Evolutionary conservation across 306 rosid species (phyloP).

Genomic region (Pterocarpus macrocarpus): DNA sequence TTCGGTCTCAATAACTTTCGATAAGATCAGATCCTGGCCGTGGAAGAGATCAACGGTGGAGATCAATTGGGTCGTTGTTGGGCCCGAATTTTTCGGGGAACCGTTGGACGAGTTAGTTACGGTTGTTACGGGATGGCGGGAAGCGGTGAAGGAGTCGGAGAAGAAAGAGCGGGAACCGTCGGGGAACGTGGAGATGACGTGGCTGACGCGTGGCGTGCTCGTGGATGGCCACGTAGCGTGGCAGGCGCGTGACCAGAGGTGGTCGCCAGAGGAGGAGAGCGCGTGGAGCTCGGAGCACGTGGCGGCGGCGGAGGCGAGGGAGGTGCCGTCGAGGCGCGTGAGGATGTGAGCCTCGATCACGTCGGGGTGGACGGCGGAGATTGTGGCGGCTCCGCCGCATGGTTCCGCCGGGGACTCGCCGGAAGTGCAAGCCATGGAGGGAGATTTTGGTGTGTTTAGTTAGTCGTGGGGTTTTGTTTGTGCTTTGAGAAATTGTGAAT

Average conservation of each 20-base stretch:
- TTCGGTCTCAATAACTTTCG: conserved; percentile 74
- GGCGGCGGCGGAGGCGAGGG: conserved; percentile 66
- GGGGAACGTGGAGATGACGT: conserved; percentile 62
- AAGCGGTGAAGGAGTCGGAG: conserved; percentile 63
- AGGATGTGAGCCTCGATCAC: conserved; percentile 71
- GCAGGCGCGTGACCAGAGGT: conserved; percentile 72
- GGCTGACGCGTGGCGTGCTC: conserved; percentile 53
- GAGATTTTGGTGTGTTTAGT: not conserved
- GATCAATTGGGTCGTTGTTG: conserved; percentile 48
- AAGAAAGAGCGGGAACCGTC: conserved; percentile 70
- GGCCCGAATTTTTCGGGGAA: not conserved
- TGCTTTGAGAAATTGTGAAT: not conserved
- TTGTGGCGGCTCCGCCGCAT: conserved; percentile 21
- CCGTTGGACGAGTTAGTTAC: not conserved
- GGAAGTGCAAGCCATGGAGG: conserved; percentile 11
- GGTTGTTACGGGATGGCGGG: conserved; percentile 11
- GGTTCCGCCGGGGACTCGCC: not conserved
- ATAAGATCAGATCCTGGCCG: conserved; percentile 49
- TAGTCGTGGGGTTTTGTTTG: not conserved
- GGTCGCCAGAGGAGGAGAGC: conserved; percentile 47
- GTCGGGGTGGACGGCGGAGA: conserved; percentile 69
- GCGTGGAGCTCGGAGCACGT: conserved; percentile 60
- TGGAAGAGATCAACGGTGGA: conserved; percentile 77
- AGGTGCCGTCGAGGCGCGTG: conserved; percentile 71
- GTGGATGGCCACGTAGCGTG: conserved; percentile 83